Evolutionary conservation across 495 filamentous ascomycete genomes (phyloP), one percentile per base, ranked within the genome.

Genomic region (Hypoxylon lienhwacheense): DNA sequence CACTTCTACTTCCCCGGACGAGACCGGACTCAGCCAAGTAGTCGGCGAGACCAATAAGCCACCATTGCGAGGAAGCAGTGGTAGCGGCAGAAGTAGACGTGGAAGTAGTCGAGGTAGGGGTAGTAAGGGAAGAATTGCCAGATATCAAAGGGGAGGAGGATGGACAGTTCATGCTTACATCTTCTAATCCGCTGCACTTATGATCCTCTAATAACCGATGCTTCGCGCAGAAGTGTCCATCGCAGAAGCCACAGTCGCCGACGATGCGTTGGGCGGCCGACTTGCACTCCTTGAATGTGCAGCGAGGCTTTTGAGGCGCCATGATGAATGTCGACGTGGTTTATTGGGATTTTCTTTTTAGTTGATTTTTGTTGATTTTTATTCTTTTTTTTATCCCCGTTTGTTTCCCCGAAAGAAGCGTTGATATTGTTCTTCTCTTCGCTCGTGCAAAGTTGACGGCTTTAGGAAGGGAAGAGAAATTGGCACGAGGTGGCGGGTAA

Each of bases 161-260:
- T 26, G 46, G 37, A n/a, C n/a, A n/a, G 43, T 40, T 50, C 43
- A 39, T 56, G 78, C 81, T 76, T 74, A 84, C 81, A 73, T 96
- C 86, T 74, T 97, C 95, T 53, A 98, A 75, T n/a, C 91, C 91
- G 50, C 78, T 82, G 73, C 93, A 98, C 67, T 88, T 86, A 74
- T 98, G 93, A 53, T 89, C 86, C 73, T 98, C 93, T 37, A 97
- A 70, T 71, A 97, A 82, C 11, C 93, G 79, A 75, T 98, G 93
- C 76, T 89, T 91, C 43, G 86, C 89, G 75, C 93, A 98, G 76
- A 87, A 97, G 70, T 93, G 87, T 11, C 91, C 91, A 41, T 84
- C 75, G 77, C 93, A 98, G 74, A 97, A 97, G 44, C 83, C 86
- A 76, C 93, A 98, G 73, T 97, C 93, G 7, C 95, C 95, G 33